These are phyloP conservation scores for Sonneratia alba DNA, from an alignment of 345 rosid species.

Conservation along the genomic window DNA sequence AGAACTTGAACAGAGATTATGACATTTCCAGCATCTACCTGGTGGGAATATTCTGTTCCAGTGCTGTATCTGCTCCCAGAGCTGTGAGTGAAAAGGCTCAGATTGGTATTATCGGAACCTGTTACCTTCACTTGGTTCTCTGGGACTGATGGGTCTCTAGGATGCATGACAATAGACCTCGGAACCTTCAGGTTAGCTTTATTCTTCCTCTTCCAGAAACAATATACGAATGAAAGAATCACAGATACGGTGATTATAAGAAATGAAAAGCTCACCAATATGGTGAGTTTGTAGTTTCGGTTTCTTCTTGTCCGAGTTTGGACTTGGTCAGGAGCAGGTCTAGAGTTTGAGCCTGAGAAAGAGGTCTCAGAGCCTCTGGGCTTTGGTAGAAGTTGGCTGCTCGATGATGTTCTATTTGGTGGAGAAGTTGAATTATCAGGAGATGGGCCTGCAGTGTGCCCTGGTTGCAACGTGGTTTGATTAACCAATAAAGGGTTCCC, in stretches of 20 bases:
- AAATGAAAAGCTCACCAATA: constrained; percentile 4
- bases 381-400: constrained; percentile 6
- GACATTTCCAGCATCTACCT: constrained; percentile 26
- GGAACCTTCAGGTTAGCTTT: constrained; percentile 6
- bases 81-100: constrained; percentile 22
- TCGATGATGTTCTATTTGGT: constrained; percentile 1
- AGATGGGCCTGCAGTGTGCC: constrained; percentile 9
- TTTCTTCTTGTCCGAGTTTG: constrained; percentile 6
- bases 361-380: constrained; percentile 20
- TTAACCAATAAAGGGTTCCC: constrained; percentile 36
- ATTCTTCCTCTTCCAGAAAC: constrained; percentile 21
- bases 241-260: constrained; percentile 11
- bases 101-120: constrained; percentile 14
- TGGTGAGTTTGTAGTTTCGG: constrained; percentile 6
- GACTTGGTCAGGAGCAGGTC: constrained; percentile 9
- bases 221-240: constrained; percentile 17
- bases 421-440: constrained; percentile 12
- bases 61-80: constrained; percentile 26
- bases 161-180: constrained; percentile 25
- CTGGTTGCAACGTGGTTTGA: constrained; percentile 6
- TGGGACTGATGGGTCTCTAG: constrained; percentile 28
- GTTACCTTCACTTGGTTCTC: constrained; percentile 22
- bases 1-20: constrained; percentile 39
- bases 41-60: constrained; percentile 23
- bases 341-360: constrained; percentile 2